Evolutionary conservation across 2,329 filamentous ascomycete genomes (phyloP), one percentile per base, ranked within the genome.

Genomic region (Falciphora oryzae): DNA sequence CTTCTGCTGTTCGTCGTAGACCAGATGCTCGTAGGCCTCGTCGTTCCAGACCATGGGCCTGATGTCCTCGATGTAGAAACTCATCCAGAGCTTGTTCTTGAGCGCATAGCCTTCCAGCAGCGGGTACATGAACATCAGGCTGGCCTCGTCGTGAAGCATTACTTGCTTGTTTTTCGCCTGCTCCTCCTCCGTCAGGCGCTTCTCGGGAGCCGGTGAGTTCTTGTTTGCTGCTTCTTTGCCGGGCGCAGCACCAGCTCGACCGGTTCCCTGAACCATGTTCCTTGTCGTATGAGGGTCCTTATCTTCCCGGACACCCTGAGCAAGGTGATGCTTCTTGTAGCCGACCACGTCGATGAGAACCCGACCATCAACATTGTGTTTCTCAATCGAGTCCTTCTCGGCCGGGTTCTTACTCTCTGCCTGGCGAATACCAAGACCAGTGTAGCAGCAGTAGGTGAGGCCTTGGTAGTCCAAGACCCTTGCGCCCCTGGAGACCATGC

Each of bases 101-200:
- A 81, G 70, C 0, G 80, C 76, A 64, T 78, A 83, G 0, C 80
- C 81, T 8, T 77, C 71, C 50, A 81, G 85, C 69, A 90, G 83
- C 62, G 94, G 97, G 89, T 99, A 99, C 90, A 99, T 93, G 78
- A 99, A 92, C 69, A 95, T 99, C 77, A 99, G 83, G 88, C 99
- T 99, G 89, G 77, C 71, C 29, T 75, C 72, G 28, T 71, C 70
- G 16, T 68, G 68, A 1, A 81, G 70, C 74, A 82, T 78, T 28
- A 73, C 70, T 1, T 72, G 66, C 66, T 74, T 78, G 69, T 81
- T 81, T 64, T 70, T 72, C 35, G 69, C 65, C 65, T 79, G 75
- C 14, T 75, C 71, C 28, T 74, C 70, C n/a, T 74, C 69, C 35
- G 65, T 71, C 38, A 78, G 68, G 8, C 75, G 71, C 57, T 68